A percentile compares a stretch with the other conserved stretches of the same genome.
Evolutionary conservation across 108 stramenopile species (phyloP).

Genomic region (Mayamaea pseudoterrestris): DNA sequence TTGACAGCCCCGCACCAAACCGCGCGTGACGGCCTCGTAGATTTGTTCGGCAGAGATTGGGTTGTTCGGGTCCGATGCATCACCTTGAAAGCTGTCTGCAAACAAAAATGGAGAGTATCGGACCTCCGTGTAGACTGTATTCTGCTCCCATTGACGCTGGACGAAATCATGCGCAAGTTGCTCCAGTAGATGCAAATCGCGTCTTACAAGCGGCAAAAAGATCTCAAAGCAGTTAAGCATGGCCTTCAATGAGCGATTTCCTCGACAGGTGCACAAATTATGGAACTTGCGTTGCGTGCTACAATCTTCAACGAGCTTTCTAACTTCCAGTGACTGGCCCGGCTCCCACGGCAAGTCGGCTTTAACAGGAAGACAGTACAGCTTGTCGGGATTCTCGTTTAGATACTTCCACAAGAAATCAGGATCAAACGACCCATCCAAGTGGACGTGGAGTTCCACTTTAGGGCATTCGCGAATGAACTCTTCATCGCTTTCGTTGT

Average conservation of each 20-base stretch:
- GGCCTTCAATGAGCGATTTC: conserved; percentile 25
- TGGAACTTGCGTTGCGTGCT: conserved; percentile 21
- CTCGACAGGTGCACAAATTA: conserved; percentile 41
- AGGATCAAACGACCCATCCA: conserved; percentile 52
- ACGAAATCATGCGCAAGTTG: conserved; percentile 44
- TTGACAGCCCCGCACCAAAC: conserved; percentile 29
- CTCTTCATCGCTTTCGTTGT: conserved; percentile 16
- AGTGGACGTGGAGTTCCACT: conserved; percentile 65
- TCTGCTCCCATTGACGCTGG: conserved; percentile 39
- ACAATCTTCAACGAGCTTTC: conserved; percentile 28
- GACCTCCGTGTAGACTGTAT: conserved; percentile 57
- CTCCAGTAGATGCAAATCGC: conserved; percentile 41
- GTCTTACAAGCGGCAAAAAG: conserved; percentile 43
- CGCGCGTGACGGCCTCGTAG: conserved; percentile 27
- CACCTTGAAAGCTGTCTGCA: conserved; percentile 12
- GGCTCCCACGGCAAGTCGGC: conserved; percentile 41
- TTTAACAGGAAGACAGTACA: conserved; percentile 28
- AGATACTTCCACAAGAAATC: conserved; percentile 27
- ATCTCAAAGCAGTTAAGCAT: conserved; percentile 61
- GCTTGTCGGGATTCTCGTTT: conserved; percentile 5
- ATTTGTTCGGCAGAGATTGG: conserved; percentile 11
- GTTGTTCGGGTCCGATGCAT: conserved; percentile 5
- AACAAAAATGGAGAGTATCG: conserved; percentile 61
- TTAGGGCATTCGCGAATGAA: conserved; percentile 31
- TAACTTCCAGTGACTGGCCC: neutral